Conservation (phyloP, 441 rosid genomes). For the Adansonia rubrostipa region DNA sequence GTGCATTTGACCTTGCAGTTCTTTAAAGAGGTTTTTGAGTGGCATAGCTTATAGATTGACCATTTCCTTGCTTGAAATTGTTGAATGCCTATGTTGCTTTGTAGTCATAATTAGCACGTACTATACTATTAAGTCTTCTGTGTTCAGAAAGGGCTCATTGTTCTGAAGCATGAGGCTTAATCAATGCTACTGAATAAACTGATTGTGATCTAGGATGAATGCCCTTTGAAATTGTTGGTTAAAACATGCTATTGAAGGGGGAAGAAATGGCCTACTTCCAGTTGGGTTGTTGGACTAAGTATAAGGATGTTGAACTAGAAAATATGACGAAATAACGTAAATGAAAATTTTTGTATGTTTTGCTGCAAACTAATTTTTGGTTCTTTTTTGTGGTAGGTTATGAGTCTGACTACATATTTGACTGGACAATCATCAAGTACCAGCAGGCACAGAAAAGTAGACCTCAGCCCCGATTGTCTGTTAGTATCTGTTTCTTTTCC, state of each 20-base stretch:
- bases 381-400: constrained; percentile 50
- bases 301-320: constrained; percentile 5
- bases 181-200: background rate
- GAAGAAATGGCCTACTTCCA: constrained; percentile 2
- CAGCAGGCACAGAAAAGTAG: constrained; percentile 76
- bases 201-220: background rate
- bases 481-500: constrained; percentile 26
- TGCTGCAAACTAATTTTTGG: constrained; percentile 6
- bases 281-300: background rate
- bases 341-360: background rate
- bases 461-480: constrained; percentile 55
- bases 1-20: background rate
- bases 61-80: background rate
- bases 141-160: background rate
- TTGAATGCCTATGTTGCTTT: constrained; percentile 38
- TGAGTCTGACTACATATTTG: constrained; percentile 77
- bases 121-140: background rate
- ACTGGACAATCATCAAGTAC: constrained; percentile 91
- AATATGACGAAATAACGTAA: background rate
- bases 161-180: background rate
- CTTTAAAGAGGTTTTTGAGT: background rate
- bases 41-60: background rate
- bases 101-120: constrained; percentile 19
- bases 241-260: background rate
- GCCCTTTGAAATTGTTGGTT: constrained; percentile 5